Base-by-base conservation (phyloP, 208 protist species). In the Novymonas esmeraldas region DNA sequence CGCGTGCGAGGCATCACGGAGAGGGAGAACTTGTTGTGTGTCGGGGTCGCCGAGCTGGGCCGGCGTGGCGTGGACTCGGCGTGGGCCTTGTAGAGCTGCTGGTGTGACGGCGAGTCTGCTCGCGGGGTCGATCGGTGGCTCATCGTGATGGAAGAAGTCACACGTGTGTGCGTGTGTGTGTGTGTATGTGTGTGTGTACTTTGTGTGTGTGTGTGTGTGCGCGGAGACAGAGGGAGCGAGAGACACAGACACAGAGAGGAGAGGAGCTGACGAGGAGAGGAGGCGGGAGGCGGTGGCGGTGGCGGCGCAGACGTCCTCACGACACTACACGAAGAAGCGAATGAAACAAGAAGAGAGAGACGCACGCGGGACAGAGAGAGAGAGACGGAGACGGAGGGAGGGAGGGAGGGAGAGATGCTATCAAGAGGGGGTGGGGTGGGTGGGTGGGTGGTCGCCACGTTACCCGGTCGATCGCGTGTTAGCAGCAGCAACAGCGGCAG, bases 51-150 rank as follows among this genome's bases (percentile, higher is more conserved):
- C 28, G 70, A 75, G 45, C 54, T 63, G 28, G 52, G 62, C 16
- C 61, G 39, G 16, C 62, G 61, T 22, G 61, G 26, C 36, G 60
- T 33, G n/a, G 42, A 33, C 38, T 58, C 59, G 14, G 20, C 11
- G 55, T 69, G 44, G n/a, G 44, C 38, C 31, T 69, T 75, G 56
- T 69, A 75, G 6, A 75, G 62, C 33, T 69, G 61, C 55, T 69
- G 70, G 45, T 75, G 62, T 16, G 45, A 39, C 20, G 70, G 70
- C 55, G 70, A 75, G 11, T 68, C 39, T 13, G 55, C 54, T 28
- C 70, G 61, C 3, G 42, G 34, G 11, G 34, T 10, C 26, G 61
- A 41, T 26, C 70, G 54, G 45, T 56, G 58, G 13, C 26, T 45
- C 69, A 73, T 73, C 22, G 13, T 31, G 5, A 1, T 10, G 5